Evolutionary conservation across 495 filamentous ascomycete genomes (phyloP).

Genomic region (Letharia columbiana): DNA sequence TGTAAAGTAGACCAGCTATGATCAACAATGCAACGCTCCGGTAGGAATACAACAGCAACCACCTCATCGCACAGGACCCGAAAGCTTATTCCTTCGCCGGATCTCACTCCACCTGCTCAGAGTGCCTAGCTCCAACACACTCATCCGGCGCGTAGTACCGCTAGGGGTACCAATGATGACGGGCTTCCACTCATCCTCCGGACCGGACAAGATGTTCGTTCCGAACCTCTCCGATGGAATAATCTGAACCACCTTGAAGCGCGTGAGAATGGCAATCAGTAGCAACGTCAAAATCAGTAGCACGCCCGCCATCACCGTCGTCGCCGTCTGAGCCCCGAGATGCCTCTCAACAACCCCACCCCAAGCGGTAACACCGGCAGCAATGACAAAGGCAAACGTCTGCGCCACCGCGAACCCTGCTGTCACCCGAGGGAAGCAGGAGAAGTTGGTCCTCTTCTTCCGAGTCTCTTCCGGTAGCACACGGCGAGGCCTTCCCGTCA

Average conservation of each 20-base stretch:
- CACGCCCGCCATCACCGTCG: slow-evolving; percentile 53
- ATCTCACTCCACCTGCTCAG: slow-evolving; percentile 64
- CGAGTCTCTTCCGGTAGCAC: slow-evolving; percentile 38
- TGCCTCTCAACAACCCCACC: slow-evolving; percentile 52
- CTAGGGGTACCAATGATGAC: slow-evolving; percentile 60
- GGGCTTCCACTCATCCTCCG: slow-evolving; percentile 55
- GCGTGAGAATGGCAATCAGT: slow-evolving; percentile 48
- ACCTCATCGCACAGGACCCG: not conserved
- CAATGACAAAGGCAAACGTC: slow-evolving; percentile 53
- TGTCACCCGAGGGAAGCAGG: slow-evolving; percentile 57
- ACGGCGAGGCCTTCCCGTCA: slow-evolving; percentile 47
- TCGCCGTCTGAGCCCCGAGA: slow-evolving; percentile 55
- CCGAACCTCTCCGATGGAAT: slow-evolving; percentile 40
- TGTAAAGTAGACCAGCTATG: not conserved
- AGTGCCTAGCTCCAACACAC: slow-evolving; percentile 54
- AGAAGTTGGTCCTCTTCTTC: slow-evolving; percentile 55
- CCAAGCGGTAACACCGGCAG: slow-evolving; percentile 54
- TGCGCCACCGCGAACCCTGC: slow-evolving; percentile 67
- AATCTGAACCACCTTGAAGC: slow-evolving; percentile 57
- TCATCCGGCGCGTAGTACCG: slow-evolving; percentile 56
- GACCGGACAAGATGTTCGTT: slow-evolving; percentile 32
- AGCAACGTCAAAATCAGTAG: slow-evolving; percentile 54
- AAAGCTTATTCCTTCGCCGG: slow-evolving; percentile 52
- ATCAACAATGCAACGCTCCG: not conserved
- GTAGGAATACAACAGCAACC: not conserved